Conservation (phyloP, 768 basidiomycete genomes). For the Podaxis carcinomalis region DNA sequence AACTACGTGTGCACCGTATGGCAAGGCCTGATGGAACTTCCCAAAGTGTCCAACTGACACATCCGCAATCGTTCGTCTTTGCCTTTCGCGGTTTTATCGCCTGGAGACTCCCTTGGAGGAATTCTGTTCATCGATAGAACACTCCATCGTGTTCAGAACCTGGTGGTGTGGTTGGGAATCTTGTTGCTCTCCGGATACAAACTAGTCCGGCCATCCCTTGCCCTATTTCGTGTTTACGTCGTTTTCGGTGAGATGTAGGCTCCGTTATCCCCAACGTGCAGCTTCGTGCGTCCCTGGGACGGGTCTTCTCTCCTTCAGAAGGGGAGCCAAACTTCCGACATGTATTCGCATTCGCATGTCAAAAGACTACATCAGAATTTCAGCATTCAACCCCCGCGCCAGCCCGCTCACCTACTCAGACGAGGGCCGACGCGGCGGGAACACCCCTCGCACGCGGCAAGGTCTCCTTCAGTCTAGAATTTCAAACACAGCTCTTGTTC, state of each 20-base stretch:
- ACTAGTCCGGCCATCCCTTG: background rate
- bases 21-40: constrained; percentile 6
- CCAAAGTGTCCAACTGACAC: constrained; percentile 9
- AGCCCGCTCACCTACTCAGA: constrained; percentile 1
- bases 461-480: background rate
- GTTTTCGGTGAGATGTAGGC: background rate
- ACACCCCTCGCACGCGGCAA: background rate
- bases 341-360: constrained; percentile 3
- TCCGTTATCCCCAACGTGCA: background rate
- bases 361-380: constrained; percentile 1
- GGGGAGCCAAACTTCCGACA: background rate
- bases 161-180: background rate
- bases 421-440: background rate
- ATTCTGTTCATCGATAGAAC: constrained; percentile 10
- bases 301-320: background rate
- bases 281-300: background rate
- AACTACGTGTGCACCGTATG: background rate
- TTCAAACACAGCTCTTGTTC: constrained; percentile 11
- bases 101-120: background rate
- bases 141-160: constrained; percentile 1
- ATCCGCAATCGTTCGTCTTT: background rate
- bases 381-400: background rate
- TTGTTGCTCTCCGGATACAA: background rate
- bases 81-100: constrained; percentile 10
- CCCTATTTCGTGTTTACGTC: background rate